phyloP scores from a whole-genome alignment of 441 rosid species.

The Syzygium malaccense region DNA sequence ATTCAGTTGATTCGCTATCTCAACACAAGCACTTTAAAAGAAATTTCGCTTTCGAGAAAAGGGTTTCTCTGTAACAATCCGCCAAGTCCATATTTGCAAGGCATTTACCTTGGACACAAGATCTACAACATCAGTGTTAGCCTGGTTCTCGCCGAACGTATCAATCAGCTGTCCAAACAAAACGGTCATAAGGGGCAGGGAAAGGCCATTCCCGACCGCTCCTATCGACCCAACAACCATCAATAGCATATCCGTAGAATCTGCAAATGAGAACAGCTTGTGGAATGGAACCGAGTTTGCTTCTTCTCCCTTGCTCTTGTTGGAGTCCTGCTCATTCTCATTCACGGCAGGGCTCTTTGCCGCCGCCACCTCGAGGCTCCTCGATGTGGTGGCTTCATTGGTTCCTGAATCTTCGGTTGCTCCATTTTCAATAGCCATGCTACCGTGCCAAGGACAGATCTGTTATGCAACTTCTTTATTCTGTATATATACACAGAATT shows the following conservation, averaged over 20 bases:
- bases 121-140: neutral
- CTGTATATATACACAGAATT: neutral
- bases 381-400: neutral
- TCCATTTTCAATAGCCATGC: neutral
- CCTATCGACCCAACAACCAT: neutral
- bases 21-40: neutral
- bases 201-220: neutral
- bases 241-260: neutral
- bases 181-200: neutral
- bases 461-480: neutral
- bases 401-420: neutral
- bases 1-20: neutral
- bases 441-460: neutral
- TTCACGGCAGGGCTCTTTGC: neutral
- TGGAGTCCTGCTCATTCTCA: neutral
- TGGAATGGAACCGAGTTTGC: neutral
- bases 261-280: slow-evolving; percentile 1
- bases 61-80: neutral
- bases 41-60: neutral
- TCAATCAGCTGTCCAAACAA: neutral
- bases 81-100: neutral
- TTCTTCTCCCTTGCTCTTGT: neutral
- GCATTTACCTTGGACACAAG: neutral
- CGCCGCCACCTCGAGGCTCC: neutral
- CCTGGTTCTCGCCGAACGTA: neutral